Evolutionary conservation across 371 early-diverging fungal species (phyloP).

Genomic region (Chytridium lagenaria): DNA sequence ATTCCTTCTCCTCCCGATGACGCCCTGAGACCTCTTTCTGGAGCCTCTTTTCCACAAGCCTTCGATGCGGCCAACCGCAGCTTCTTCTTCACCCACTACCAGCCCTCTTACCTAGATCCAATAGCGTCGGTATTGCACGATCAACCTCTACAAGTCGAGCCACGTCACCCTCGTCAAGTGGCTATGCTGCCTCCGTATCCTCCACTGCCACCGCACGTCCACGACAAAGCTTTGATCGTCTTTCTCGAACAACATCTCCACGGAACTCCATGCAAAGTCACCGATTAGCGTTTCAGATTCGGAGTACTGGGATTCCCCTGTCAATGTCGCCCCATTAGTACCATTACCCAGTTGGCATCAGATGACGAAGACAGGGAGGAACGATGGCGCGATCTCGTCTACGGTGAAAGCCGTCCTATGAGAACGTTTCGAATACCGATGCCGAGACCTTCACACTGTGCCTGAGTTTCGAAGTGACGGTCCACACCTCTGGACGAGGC

Average conservation of each 20-base stretch:
- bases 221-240: slow-evolving; percentile 3
- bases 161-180: slow-evolving; percentile 13
- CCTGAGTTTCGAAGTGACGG: background rate
- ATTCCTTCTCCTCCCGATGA: slow-evolving; percentile 12
- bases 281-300: background rate
- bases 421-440: background rate
- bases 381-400: slow-evolving; percentile 8
- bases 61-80: background rate
- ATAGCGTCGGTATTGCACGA: background rate
- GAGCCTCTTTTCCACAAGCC: background rate
- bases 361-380: slow-evolving; percentile 16
- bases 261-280: slow-evolving; percentile 1
- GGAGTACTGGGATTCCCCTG: slow-evolving; percentile 4
- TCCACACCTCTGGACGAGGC: background rate
- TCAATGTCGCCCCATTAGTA: background rate
- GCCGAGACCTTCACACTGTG: slow-evolving; percentile 13
- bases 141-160: slow-evolving; percentile 6
- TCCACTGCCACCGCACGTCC: slow-evolving; percentile 4
- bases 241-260: background rate
- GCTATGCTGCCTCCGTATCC: slow-evolving; percentile 17
- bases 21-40: background rate
- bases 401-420: background rate
- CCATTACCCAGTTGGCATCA: slow-evolving; percentile 3
- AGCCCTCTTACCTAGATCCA: background rate
- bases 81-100: slow-evolving; percentile 2